Percentiles rank a stretch among this genome's conserved stretches.
Evolutionary conservation across 805 yeast genomes (phyloP).

Genomic region (Candida fluviatilis): DNA sequence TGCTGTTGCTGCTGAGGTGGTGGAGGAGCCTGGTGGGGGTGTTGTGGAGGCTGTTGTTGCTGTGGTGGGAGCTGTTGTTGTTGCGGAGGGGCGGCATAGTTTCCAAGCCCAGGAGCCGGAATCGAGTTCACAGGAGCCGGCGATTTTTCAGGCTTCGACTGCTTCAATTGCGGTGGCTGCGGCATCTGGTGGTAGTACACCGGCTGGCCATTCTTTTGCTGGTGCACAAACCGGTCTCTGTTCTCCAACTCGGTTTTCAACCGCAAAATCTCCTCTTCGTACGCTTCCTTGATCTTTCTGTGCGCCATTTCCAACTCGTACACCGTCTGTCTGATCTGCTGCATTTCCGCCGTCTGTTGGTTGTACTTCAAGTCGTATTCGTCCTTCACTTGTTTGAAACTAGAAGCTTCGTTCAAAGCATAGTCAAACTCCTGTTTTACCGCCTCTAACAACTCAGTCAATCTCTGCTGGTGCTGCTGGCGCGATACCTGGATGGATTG

Average conservation of each 20-base stretch:
- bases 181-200: slow-evolving; percentile 12
- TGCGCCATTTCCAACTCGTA: slow-evolving; percentile 93
- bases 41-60: slow-evolving; percentile 11
- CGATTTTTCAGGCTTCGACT: slow-evolving; percentile 16
- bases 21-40: slow-evolving; percentile 9
- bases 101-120: slow-evolving; percentile 15
- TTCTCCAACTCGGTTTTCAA: slow-evolving; percentile 82
- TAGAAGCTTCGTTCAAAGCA: slow-evolving; percentile 79
- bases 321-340: slow-evolving; percentile 89
- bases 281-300: slow-evolving; percentile 90
- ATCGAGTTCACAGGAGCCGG: slow-evolving; percentile 6
- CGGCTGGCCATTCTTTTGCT: slow-evolving; percentile 17
- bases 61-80: slow-evolving; percentile 10
- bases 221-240: slow-evolving; percentile 61
- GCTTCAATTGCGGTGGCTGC: slow-evolving; percentile 18
- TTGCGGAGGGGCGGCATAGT: slow-evolving; percentile 11
- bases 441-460: slow-evolving; percentile 84
- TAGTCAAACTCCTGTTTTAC: slow-evolving; percentile 87
- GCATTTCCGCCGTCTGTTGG: slow-evolving; percentile 91
- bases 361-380: slow-evolving; percentile 85
- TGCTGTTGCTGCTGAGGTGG: slow-evolving; percentile 8
- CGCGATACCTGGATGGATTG: slow-evolving; percentile 24
- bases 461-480: slow-evolving; percentile 42
- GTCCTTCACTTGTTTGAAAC: slow-evolving; percentile 84
- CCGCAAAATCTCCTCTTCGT: slow-evolving; percentile 86